These are phyloP conservation scores for Cantharellus anzutake DNA, from an alignment of 768 basidiomycete species.

Conservation along the genomic window DNA sequence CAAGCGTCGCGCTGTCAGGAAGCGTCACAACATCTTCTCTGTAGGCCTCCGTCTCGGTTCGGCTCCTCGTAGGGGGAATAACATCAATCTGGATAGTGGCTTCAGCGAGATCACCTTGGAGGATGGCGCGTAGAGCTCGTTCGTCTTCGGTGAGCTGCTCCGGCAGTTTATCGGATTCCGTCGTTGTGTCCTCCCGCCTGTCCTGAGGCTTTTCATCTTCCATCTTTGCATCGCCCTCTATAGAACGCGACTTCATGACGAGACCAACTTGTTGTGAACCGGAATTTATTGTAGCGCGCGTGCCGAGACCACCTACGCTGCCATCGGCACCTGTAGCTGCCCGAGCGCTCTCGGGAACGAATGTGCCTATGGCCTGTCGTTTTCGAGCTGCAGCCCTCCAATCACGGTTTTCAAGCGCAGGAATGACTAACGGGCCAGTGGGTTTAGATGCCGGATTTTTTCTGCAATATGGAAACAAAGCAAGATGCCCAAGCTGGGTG, in stretches of 20 bases:
- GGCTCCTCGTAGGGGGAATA: conserved; percentile 29
- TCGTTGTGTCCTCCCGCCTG: conserved; percentile 25
- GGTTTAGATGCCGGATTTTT: conserved; percentile 17
- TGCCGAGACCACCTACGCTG: conserved; percentile 60
- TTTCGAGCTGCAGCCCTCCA: conserved; percentile 70
- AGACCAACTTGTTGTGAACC: conserved; percentile 55
- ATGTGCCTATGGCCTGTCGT: conserved; percentile 34
- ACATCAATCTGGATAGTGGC: conserved; percentile 29
- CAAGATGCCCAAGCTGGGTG: conserved; percentile 26
- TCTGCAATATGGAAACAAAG: not conserved
- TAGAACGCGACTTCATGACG: conserved; percentile 24
- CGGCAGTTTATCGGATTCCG: conserved; percentile 41
- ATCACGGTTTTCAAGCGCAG: conserved; percentile 70
- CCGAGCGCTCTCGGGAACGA: conserved; percentile 43
- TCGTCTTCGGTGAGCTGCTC: conserved; percentile 16
- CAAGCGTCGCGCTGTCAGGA: conserved; percentile 53
- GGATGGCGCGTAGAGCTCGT: conserved; percentile 21
- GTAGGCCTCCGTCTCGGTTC: conserved; percentile 69
- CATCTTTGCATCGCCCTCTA: conserved; percentile 10
- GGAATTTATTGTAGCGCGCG: conserved; percentile 54
- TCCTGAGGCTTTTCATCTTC: conserved; percentile 13
- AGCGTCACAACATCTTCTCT: conserved; percentile 67
- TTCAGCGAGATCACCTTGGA: conserved; percentile 19
- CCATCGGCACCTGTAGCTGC: conserved; percentile 44
- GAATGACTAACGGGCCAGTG: conserved; percentile 61